Evolutionary conservation across 306 rosid species (phyloP), one percentile per base, ranked within the genome.

Genomic region (Sindora glabra): DNA sequence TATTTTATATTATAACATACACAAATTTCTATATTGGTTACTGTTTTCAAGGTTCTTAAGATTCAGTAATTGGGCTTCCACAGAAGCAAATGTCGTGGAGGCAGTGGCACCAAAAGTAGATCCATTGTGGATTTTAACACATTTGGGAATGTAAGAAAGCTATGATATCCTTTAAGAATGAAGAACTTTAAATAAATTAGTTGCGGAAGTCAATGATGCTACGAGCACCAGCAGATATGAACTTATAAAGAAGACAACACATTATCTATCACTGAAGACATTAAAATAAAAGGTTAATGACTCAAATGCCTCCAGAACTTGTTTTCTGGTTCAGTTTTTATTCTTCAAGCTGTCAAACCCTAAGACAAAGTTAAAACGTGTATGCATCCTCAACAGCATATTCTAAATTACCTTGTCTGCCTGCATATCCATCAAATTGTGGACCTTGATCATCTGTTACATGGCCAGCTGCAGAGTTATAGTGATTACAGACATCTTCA

Each of bases 381-480:
- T 47, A 51, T 49, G 48, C 39, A 49, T 50, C 30, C 18, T 50
- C 56, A 66, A 36, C 23, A 39, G 54, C 56, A 59, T 53, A 48
- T 47, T 67, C 23, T 22, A 27, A 42, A 60, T 74, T 58, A 83
- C 87, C 95, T 84, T 80, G 83, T 72, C 51, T 58, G 68, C 53
- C 71, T 73, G 38, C 64, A 64, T 14, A 61, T 57, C 81, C 80
- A 70, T 64, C 45, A 71, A 23, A 72, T 27, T 39, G 62, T 41
- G 77, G 88, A 73, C 48, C 70, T 48, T 25, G 29, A 59, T 77
- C 60, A 50, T 74, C 81, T 14, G 70, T 73, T 69, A 65, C 81
- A 48, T 57, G 65, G 62, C 76, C 77, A 40, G 74, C 72, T 56
- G 62, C 50, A 52, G 56, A 64, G 37, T 69, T 72, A 56, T 91